Evolutionary conservation across 2,329 filamentous ascomycete species (phyloP).

Genomic region (Aspergillus sp.): DNA sequence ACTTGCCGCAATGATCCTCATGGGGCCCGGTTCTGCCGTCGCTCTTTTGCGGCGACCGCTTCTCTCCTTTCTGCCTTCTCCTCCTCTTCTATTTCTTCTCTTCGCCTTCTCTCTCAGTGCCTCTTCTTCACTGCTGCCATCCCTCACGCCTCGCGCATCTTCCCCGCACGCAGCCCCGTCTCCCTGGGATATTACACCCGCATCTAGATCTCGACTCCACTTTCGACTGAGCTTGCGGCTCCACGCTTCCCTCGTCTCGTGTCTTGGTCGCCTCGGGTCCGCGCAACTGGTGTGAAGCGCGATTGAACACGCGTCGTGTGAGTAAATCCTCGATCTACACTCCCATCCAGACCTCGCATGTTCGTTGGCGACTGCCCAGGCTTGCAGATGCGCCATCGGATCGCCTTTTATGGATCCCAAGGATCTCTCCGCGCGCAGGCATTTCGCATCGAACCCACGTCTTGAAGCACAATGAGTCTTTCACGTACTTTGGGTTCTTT

Average conservation of each 20-base stretch:
- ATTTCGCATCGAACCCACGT: not conserved
- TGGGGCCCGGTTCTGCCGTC: conserved; percentile 31
- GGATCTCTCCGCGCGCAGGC: not conserved
- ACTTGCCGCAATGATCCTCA: conserved; percentile 34
- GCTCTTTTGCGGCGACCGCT: conserved; percentile 33
- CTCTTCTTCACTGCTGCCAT: conserved; percentile 9
- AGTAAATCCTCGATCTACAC: conserved; percentile 16
- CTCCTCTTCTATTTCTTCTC: conserved; percentile 22
- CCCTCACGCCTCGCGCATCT: conserved; percentile 12
- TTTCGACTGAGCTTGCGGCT: conserved; percentile 8
- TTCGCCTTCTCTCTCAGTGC: conserved; percentile 21
- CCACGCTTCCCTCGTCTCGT: conserved; percentile 13
- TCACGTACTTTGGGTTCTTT: not conserved
- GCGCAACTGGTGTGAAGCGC: conserved; percentile 18
- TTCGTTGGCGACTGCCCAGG: not conserved
- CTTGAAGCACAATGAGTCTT: not conserved
- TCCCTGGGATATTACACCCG: conserved; percentile 19
- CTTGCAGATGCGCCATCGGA: not conserved
- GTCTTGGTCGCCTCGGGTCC: conserved; percentile 11
- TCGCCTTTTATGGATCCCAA: not conserved
- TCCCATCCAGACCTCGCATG: not conserved
- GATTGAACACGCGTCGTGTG: conserved; percentile 27
- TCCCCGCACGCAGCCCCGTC: conserved; percentile 6
- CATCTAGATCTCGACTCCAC: conserved; percentile 13
- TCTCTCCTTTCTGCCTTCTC: conserved; percentile 38